Conservation (phyloP, 2,329 filamentous ascomycete species). For the Apiospora rasikravindrae region DNA sequence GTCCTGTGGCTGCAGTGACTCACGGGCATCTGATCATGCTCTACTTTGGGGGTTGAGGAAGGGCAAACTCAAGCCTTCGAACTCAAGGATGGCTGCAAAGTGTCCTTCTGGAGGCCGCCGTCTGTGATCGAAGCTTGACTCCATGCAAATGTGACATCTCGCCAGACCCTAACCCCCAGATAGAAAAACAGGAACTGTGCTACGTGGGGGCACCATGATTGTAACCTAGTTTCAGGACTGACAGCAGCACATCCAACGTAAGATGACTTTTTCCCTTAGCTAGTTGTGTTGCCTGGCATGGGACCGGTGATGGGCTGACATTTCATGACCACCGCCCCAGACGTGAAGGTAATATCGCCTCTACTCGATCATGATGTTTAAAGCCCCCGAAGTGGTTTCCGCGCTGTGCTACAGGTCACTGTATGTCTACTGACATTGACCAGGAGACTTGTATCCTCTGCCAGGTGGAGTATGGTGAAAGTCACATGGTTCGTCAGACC, state of each 20-base stretch:
- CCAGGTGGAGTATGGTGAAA: background rate
- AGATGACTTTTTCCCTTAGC: background rate
- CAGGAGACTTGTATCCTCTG: background rate
- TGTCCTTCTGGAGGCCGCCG: background rate
- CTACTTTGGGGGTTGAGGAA: background rate
- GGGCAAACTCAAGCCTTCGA: background rate
- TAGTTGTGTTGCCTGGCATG: background rate
- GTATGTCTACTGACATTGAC: background rate
- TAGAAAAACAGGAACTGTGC: background rate
- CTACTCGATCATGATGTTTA: background rate
- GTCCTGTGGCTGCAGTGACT: background rate
- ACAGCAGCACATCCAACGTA: background rate
- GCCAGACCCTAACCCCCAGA: background rate
- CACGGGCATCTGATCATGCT: background rate
- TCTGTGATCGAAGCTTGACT: background rate
- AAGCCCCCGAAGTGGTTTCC: background rate
- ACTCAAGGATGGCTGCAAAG: background rate
- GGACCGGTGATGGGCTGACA: background rate
- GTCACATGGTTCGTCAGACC: background rate
- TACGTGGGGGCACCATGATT: background rate
- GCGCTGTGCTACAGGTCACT: background rate
- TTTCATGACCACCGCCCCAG: background rate
- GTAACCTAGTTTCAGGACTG: background rate
- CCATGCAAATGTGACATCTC: background rate
- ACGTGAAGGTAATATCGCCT: background rate